These are phyloP conservation scores for Wickerhamiella bombiphila DNA, from an alignment of 805 yeast genomes.

Conservation along the genomic window DNA sequence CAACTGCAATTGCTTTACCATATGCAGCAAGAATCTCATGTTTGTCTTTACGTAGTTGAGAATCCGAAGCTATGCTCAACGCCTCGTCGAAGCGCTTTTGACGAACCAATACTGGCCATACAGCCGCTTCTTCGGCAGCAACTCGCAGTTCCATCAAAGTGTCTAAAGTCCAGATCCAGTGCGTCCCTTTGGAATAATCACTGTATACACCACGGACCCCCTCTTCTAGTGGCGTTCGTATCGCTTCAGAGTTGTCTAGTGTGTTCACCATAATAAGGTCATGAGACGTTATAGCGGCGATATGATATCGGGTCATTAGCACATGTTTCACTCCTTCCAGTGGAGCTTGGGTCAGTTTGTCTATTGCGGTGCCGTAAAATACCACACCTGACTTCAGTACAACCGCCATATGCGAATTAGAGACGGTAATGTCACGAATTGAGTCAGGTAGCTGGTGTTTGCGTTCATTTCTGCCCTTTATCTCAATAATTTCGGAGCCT, in stretches of 20 bases:
- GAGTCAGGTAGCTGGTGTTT: background rate
- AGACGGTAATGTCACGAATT: background rate
- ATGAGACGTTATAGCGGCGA: slow-evolving; percentile 2
- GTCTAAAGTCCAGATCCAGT: slow-evolving; percentile 55
- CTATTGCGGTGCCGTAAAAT: background rate
- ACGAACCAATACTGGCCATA: slow-evolving; percentile 55
- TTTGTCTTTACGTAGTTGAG: slow-evolving; percentile 11
- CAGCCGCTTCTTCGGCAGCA: slow-evolving; percentile 51
- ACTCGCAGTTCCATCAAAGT: slow-evolving; percentile 55
- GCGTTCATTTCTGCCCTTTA: background rate
- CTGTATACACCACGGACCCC: slow-evolving; percentile 32
- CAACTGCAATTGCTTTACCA: slow-evolving; percentile 35
- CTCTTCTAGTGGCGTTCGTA: slow-evolving; percentile 16
- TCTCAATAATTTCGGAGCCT: slow-evolving; percentile 15
- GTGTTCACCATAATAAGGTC: background rate
- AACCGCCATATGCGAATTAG: background rate
- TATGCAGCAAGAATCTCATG: slow-evolving; percentile 39
- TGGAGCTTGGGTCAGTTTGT: background rate
- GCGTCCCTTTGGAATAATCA: slow-evolving; percentile 42
- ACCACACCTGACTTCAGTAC: background rate
- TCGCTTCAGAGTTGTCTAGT: background rate
- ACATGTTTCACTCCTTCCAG: slow-evolving; percentile 1
- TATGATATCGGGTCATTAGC: slow-evolving; percentile 9
- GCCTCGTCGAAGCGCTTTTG: slow-evolving; percentile 52
- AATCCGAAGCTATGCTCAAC: slow-evolving; percentile 26